Evolutionary conservation across 2,329 filamentous ascomycete species (phyloP).

Genomic region (Penicillium sp.): DNA sequence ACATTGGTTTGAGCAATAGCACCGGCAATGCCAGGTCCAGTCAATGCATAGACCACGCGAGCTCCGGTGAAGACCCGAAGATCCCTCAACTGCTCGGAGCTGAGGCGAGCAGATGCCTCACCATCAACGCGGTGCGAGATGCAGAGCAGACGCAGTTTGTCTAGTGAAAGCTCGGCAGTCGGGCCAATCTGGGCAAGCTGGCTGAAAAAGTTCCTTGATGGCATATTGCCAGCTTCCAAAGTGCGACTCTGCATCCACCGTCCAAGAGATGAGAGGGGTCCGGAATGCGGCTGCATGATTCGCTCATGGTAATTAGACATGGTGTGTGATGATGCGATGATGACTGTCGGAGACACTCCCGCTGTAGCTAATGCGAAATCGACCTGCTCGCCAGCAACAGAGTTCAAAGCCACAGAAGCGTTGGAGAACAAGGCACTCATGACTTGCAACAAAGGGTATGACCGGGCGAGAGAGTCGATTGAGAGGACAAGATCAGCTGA

Average conservation of each 20-base stretch:
- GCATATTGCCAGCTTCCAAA: constrained; percentile 72
- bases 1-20: constrained; percentile 82
- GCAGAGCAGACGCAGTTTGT: constrained; percentile 77
- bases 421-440: constrained; percentile 82
- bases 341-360: constrained; percentile 74
- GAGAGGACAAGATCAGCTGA: constrained; percentile 79
- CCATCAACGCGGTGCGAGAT: constrained; percentile 70
- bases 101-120: constrained; percentile 61
- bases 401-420: constrained; percentile 81
- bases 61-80: constrained; percentile 77
- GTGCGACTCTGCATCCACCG: constrained; percentile 70
- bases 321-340: constrained; percentile 74
- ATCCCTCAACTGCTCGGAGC: constrained; percentile 70
- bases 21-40: constrained; percentile 78
- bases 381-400: constrained; percentile 71
- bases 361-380: constrained; percentile 72
- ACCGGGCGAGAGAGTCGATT: constrained; percentile 74
- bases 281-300: constrained; percentile 58
- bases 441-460: constrained; percentile 75
- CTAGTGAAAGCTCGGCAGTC: constrained; percentile 45
- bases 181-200: constrained; percentile 37
- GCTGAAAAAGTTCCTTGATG: constrained; percentile 62
- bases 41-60: constrained; percentile 80
- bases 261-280: constrained; percentile 63
- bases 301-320: constrained; percentile 66